Conservation (phyloP, 2,329 filamentous ascomycete species). For the Colletotrichum lupini region DNA sequence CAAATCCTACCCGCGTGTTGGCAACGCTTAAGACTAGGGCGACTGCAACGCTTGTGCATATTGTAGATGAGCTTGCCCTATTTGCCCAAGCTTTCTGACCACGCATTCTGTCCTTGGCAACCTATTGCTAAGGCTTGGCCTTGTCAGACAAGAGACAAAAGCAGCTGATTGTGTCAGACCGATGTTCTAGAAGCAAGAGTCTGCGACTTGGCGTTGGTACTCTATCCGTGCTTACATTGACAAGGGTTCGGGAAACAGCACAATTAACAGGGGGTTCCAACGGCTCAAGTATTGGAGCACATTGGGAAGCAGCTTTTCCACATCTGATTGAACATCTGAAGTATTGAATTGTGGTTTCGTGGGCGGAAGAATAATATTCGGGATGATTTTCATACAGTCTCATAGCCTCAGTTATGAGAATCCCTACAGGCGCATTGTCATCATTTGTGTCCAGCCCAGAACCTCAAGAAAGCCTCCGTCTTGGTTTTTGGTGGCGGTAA, state of each 20-base stretch:
- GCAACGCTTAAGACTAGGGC: neutral
- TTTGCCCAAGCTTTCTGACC: neutral
- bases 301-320: too few relatives aligned
- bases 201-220: neutral
- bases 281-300: too few relatives aligned
- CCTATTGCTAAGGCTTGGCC: neutral
- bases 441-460: slow-evolving; percentile 38
- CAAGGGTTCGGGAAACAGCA: neutral
- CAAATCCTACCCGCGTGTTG: neutral
- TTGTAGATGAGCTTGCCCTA: neutral
- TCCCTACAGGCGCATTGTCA: too few relatives aligned
- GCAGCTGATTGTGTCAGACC: neutral
- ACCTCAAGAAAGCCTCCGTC: slow-evolving; percentile 42
- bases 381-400: too few relatives aligned
- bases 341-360: too few relatives aligned
- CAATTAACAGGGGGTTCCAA: neutral
- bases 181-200: neutral
- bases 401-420: too few relatives aligned
- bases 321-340: too few relatives aligned
- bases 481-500: slow-evolving; percentile 36
- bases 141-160: neutral
- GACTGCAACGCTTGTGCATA: neutral
- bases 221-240: neutral
- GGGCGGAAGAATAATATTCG: too few relatives aligned
- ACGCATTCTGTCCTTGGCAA: neutral